These are phyloP conservation scores for Mikania micrantha DNA, from an alignment of 129 eudicot species.

Conservation along the genomic window DNA sequence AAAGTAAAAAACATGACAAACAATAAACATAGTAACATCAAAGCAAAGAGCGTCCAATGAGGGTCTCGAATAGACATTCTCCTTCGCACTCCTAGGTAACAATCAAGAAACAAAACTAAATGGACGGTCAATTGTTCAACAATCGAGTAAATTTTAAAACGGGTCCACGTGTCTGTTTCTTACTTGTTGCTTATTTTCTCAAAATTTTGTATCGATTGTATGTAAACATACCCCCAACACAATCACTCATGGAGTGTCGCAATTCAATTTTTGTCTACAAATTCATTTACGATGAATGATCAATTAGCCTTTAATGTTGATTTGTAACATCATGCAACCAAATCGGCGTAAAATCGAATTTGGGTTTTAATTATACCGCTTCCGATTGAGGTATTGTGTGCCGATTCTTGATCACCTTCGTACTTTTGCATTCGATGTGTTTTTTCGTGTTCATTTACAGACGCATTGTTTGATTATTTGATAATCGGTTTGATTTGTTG, in stretches of 20 bases:
- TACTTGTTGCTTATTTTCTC: not conserved
- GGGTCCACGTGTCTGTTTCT: not conserved
- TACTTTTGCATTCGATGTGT: not conserved
- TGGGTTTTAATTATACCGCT: not conserved
- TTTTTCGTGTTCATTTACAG: not conserved
- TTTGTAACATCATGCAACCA: not conserved
- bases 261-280: not conserved
- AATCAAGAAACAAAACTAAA: not conserved
- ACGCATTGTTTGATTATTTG: not conserved
- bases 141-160: not conserved
- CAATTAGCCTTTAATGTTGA: slow-evolving; percentile 2
- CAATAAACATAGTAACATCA: not conserved
- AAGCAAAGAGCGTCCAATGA: not conserved
- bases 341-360: not conserved
- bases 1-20: not conserved
- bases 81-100: slow-evolving; percentile 6
- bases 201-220: not conserved
- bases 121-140: not conserved
- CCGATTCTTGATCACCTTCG: slow-evolving; percentile 6
- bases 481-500: not conserved
- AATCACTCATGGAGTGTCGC: not conserved
- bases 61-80: not conserved
- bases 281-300: not conserved
- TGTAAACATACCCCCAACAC: not conserved
- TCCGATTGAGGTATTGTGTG: slow-evolving; percentile 10